These are phyloP conservation scores for Liriodendron chinense DNA, from an alignment of 164 flowering plant genomes.

Conservation along the genomic window DNA sequence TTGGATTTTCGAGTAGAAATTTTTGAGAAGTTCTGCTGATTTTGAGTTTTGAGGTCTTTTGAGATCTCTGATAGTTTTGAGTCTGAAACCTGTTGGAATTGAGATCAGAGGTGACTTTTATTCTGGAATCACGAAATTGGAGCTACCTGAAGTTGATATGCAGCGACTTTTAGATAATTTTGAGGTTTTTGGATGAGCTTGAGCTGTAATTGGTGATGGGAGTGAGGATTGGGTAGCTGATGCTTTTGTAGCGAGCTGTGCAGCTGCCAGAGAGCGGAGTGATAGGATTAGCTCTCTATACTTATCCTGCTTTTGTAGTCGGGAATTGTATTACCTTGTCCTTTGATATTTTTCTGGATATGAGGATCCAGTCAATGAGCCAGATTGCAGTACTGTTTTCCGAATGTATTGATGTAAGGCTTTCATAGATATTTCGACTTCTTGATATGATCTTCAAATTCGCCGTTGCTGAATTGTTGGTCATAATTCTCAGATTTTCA, in stretches of 20 bases:
- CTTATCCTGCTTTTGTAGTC: neutral
- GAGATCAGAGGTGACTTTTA: neutral
- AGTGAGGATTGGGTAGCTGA: neutral
- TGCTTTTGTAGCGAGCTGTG: neutral
- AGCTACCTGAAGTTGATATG: neutral
- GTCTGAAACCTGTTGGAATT: neutral
- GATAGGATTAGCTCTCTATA: neutral
- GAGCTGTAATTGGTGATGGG: neutral
- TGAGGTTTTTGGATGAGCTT: neutral
- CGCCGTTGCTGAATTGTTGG: neutral
- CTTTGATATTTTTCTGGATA: constrained; percentile 1
- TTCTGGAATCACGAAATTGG: neutral
- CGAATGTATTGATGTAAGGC: neutral
- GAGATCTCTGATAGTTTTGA: neutral
- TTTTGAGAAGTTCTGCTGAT: neutral
- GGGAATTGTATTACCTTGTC: neutral
- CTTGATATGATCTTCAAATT: constrained; percentile 4
- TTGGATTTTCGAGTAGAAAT: neutral
- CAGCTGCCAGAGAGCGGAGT: constrained; percentile 8
- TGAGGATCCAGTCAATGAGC: constrained; percentile 15
- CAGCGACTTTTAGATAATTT: neutral
- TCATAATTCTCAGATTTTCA: neutral
- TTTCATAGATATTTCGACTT: constrained; percentile 1
- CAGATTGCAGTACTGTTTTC: constrained; percentile 5
- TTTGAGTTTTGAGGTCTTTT: neutral